Base-by-base conservation (phyloP, 805 yeast species). In the Dipodascus albidus region DNA sequence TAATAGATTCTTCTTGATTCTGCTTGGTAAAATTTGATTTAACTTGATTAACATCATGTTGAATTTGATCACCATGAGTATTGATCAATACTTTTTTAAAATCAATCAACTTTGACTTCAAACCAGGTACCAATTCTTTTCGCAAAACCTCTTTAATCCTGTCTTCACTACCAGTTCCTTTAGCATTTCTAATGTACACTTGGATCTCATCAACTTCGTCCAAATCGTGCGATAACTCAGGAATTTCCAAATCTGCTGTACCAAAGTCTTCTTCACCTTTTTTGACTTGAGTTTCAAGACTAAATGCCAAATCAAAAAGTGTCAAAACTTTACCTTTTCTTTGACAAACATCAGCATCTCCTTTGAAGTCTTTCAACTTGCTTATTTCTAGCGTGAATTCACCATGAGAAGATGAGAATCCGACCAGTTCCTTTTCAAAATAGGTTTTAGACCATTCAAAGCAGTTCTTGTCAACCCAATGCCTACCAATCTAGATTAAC, bases 391-490 rank as follows among this genome's bases (percentile, higher is more conserved):
- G 76, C 2, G 59, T 52, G 27, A 61, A 57, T 27, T 53, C 54
- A 6, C 60, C 63, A 17, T 68, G 75, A 20, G 58, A 59, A n/a
- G 67, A 79, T 14, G 67, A 57, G 44, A 81, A 58, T 0, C 83
- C 84, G 9, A 74, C 73, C 52, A 89, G 71, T 48, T 80, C 77
- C 49, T 79, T 77, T 27, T 70, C 68, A 67, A 93, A 87, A 68
- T 91, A 91, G 44, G 77, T 75, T 57, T 80, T 80, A 11, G 96
- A 77, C 99, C 99, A 93, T 54, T 80, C 83, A 54, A 91, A 78
- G 72, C 99, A 93, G 74, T 93, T 93, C 70, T 91, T 91, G 71
- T 91, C 97, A 58, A 90, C 97, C 98, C 98, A 93, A 76, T 93
- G 99, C 99, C 66, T 63, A 51, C 33, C 4, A 6, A 6, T 11